Conservation (phyloP, 495 filamentous ascomycete genomes). For the Penicillium soppii region DNA sequence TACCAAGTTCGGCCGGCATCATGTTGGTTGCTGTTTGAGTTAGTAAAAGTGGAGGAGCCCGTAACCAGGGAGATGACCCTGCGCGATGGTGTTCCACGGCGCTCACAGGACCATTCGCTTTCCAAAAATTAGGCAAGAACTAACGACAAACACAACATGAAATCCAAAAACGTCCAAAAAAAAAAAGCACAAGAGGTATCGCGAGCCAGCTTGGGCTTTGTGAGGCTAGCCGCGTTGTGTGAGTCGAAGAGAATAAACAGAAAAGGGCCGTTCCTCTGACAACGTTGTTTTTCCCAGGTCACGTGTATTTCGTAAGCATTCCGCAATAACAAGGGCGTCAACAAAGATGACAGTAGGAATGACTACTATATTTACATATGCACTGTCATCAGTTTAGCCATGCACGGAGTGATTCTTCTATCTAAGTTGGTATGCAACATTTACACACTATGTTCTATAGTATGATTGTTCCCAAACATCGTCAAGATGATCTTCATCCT, state of each 20-base stretch:
- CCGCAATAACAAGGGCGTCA: conserved; percentile 16
- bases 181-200: conserved; percentile 1
- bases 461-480: no score
- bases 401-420: no score
- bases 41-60: conserved; percentile 28
- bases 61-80: conserved; percentile 32
- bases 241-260: conserved; percentile 32
- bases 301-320: conserved; percentile 22
- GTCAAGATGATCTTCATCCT: neutral
- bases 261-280: conserved; percentile 30
- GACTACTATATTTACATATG: neutral
- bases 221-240: conserved; percentile 22
- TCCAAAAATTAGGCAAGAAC: conserved; percentile 4
- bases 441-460: no score
- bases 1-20: conserved; percentile 29
- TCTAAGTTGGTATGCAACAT: neutral
- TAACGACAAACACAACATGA: conserved; percentile 16
- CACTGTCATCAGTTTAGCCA: no score
- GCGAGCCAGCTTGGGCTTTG: conserved; percentile 10
- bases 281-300: conserved; percentile 30
- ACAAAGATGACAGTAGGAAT: neutral
- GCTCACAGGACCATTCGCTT: conserved; percentile 3
- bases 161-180: conserved; percentile 3
- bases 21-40: conserved; percentile 11
- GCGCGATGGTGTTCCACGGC: conserved; percentile 11